Percentiles rank a stretch among this genome's conserved stretches.
These are phyloP conservation scores for Manihot esculenta DNA, from an alignment of 441 rosid species.

Conservation along the genomic window DNA sequence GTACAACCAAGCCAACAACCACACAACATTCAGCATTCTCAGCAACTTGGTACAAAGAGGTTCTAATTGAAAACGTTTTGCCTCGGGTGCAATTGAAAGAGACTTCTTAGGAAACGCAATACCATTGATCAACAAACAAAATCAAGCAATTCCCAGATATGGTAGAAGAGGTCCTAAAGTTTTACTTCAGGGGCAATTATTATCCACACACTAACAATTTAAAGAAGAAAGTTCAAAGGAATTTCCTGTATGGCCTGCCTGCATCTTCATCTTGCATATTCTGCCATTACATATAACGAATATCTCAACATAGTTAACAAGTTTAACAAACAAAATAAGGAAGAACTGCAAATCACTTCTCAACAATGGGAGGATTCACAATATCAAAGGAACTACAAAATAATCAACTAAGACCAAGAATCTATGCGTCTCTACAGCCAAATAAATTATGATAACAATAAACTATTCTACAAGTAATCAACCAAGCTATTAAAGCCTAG, in stretches of 20 bases:
- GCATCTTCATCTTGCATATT: slow-evolving; percentile 85
- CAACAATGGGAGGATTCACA: neutral
- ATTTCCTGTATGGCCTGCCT: slow-evolving; percentile 76
- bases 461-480: neutral
- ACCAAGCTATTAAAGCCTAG: neutral
- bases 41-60: too few species aligned
- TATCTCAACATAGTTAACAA: neutral
- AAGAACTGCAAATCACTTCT: neutral
- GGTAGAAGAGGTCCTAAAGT: neutral
- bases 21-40: slow-evolving; percentile 8
- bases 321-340: neutral
- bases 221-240: slow-evolving; percentile 39
- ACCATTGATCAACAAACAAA: neutral
- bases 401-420: neutral
- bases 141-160: neutral
- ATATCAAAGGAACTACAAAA: neutral
- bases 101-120: neutral
- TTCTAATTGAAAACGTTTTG: too few species aligned
- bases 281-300: slow-evolving; percentile 33
- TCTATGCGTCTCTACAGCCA: neutral
- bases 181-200: slow-evolving; percentile 19
- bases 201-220: slow-evolving; percentile 18
- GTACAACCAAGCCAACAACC: too few species aligned
- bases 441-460: too few species aligned
- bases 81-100: too few species aligned